Evolutionary conservation across 768 basidiomycete genomes (phyloP).

Genomic region (Suillus sp.): DNA sequence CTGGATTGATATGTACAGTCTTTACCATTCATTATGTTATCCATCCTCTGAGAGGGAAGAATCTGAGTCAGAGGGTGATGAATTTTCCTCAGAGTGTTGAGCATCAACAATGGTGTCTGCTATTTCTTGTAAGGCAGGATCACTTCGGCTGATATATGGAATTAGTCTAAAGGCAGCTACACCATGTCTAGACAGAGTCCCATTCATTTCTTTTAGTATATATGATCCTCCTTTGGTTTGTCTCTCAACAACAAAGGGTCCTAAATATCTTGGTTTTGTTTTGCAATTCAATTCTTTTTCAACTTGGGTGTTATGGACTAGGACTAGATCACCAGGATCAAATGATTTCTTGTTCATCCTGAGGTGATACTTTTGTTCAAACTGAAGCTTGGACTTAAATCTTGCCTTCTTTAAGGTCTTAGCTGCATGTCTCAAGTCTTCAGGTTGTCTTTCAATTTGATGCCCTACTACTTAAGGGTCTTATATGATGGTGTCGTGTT

Average conservation of each 20-base stretch:
- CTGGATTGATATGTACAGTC: too few relatives aligned
- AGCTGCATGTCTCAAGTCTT: constrained; percentile 25
- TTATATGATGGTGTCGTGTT: too few relatives aligned
- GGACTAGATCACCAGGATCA: constrained; percentile 33
- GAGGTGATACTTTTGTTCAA: constrained; percentile 23
- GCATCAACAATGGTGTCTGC: too few relatives aligned
- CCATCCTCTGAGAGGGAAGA: too few relatives aligned
- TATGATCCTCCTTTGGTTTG: constrained; percentile 20
- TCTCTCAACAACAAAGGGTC: constrained; percentile 39
- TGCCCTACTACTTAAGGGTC: too few relatives aligned
- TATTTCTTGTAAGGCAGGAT: too few relatives aligned
- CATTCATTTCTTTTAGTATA: too few relatives aligned
- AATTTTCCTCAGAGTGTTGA: too few relatives aligned
- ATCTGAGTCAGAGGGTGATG: too few relatives aligned
- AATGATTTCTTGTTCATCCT: constrained; percentile 31
- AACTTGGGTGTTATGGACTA: constrained; percentile 37
- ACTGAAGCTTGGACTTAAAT: constrained; percentile 25
- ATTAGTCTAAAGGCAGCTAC: constrained; percentile 17
- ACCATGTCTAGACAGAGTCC: constrained; percentile 11
- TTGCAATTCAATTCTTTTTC: constrained; percentile 35
- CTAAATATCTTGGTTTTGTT: constrained; percentile 36
- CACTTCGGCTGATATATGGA: not conserved
- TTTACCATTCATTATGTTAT: too few relatives aligned
- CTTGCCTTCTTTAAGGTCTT: constrained; percentile 26
- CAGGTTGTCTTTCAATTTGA: too few relatives aligned